A percentile compares a stretch with the other conserved stretches of the same genome.
Evolutionary conservation across 495 filamentous ascomycete species (phyloP).

Genomic region (Jackrogersella minutella): DNA sequence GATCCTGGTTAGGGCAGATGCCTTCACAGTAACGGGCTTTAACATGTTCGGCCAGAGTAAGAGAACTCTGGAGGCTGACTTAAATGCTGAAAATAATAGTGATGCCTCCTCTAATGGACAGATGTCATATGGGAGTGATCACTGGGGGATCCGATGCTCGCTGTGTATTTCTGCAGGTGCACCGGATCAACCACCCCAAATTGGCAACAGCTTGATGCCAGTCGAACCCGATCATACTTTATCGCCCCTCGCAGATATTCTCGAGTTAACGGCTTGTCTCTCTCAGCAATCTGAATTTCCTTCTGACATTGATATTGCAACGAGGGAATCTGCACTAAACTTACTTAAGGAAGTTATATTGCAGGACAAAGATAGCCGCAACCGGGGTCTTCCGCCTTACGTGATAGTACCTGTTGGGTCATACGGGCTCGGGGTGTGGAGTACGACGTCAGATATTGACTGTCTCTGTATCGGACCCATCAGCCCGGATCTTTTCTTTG

Average conservation of each 20-base stretch:
- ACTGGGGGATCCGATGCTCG: conserved; percentile 62
- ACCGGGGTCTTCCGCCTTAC: conserved; percentile 47
- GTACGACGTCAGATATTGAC: conserved; percentile 63
- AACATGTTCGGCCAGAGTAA: conserved; percentile 56
- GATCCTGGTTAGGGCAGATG: conserved; percentile 56
- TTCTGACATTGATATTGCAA: conserved; percentile 48
- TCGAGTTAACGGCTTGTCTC: conserved; percentile 42
- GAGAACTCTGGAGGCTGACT: neutral
- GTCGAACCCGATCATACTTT: conserved; percentile 40
- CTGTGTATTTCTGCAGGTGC: conserved; percentile 42
- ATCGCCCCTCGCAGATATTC: conserved; percentile 25
- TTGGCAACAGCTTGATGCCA: conserved; percentile 29
- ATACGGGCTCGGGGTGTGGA: conserved; percentile 66
- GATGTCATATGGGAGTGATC: conserved; percentile 59
- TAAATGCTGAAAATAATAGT: neutral
- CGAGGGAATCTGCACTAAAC: conserved; percentile 51
- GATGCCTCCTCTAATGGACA: neutral
- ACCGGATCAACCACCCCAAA: neutral
- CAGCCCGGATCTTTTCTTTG: conserved; percentile 62
- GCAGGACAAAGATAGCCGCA: conserved; percentile 13
- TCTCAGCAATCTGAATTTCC: conserved; percentile 50
- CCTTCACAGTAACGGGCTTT: conserved; percentile 50
- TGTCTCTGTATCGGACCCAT: conserved; percentile 66
- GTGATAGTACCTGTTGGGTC: conserved; percentile 66
- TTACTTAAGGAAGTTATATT: conserved; percentile 53